phyloP scores from a whole-genome alignment of 2,329 filamentous ascomycete genomes.

The Neofusicoccum parvum region DNA sequence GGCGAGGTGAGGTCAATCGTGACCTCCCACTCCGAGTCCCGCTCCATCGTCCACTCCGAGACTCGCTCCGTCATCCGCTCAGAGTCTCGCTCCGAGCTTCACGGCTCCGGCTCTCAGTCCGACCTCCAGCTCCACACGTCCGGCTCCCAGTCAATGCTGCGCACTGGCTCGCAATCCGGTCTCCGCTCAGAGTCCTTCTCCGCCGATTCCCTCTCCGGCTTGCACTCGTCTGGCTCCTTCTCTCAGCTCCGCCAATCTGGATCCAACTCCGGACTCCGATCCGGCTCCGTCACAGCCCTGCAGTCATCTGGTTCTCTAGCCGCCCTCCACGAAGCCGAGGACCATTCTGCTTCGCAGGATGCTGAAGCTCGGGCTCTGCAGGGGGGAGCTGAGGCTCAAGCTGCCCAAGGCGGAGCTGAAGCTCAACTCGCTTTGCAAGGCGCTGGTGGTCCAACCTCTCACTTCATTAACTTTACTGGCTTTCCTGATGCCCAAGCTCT shows the following conservation, averaged over 20 bases:
- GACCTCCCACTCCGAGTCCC: conserved; percentile 2
- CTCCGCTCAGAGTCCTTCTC: conserved; percentile 9
- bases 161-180: not conserved
- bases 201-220: not conserved
- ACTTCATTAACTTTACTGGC: too few relatives aligned
- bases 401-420: not conserved
- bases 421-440: not conserved
- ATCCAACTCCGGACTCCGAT: conserved; percentile 6
- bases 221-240: not conserved
- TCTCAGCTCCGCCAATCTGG: not conserved
- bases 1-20: not conserved
- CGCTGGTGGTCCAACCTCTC: not conserved
- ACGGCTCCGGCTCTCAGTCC: not conserved
- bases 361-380: too few relatives aligned
- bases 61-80: conserved; percentile 1
- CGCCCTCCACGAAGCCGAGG: conserved; percentile 3
- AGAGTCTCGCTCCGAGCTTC: conserved; percentile 7
- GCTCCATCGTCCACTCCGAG: conserved; percentile 8
- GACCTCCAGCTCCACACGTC: not conserved
- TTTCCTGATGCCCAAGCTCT: too few relatives aligned
- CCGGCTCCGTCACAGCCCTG: not conserved
- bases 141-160: not conserved
- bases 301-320: conserved; percentile 9
- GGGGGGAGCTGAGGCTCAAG: not conserved
- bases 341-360: not conserved